Percentiles rank a stretch among this genome's conserved stretches.
phyloP scores from a whole-genome alignment of 352 stramenopile genomes.

The Globisporangium cystogenes region DNA sequence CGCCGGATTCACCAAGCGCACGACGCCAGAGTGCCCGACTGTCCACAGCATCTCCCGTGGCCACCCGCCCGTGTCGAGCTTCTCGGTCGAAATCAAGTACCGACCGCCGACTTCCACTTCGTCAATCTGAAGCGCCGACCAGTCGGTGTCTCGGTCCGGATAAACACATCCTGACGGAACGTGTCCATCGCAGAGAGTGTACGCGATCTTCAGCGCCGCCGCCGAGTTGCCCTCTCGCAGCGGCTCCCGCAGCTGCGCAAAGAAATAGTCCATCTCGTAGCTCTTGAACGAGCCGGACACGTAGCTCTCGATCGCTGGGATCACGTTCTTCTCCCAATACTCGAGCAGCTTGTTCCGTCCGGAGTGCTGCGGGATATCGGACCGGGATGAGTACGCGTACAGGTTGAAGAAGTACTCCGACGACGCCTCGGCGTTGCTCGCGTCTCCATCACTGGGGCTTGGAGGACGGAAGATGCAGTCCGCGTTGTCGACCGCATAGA shows the following conservation, averaged over 20 bases:
- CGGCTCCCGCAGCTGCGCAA: slow-evolving; percentile 71
- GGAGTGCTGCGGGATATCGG: slow-evolving; percentile 60
- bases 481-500: slow-evolving; percentile 26
- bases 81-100: slow-evolving; percentile 41
- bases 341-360: slow-evolving; percentile 78
- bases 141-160: slow-evolving; percentile 74
- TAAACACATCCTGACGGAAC: slow-evolving; percentile 75
- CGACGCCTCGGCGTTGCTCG: neutral
- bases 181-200: slow-evolving; percentile 74
- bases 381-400: slow-evolving; percentile 57
- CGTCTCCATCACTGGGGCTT: slow-evolving; percentile 8
- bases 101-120: slow-evolving; percentile 59
- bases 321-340: slow-evolving; percentile 84
- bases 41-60: slow-evolving; percentile 60
- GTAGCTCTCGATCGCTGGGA: slow-evolving; percentile 77
- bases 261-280: slow-evolving; percentile 88
- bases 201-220: slow-evolving; percentile 74
- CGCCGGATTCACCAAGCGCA: slow-evolving; percentile 40
- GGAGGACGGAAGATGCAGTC: slow-evolving; percentile 22
- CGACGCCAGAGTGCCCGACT: slow-evolving; percentile 43
- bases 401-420: slow-evolving; percentile 66
- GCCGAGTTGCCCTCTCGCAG: slow-evolving; percentile 68
- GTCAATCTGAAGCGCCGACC: slow-evolving; percentile 68
- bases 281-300: slow-evolving; percentile 79
- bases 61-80: slow-evolving; percentile 32